Percentiles rank a stretch among this genome's conserved stretches.
Evolutionary conservation across 2,329 filamentous ascomycete genomes (phyloP).

Genomic region (Calonectria multiphialidica): DNA sequence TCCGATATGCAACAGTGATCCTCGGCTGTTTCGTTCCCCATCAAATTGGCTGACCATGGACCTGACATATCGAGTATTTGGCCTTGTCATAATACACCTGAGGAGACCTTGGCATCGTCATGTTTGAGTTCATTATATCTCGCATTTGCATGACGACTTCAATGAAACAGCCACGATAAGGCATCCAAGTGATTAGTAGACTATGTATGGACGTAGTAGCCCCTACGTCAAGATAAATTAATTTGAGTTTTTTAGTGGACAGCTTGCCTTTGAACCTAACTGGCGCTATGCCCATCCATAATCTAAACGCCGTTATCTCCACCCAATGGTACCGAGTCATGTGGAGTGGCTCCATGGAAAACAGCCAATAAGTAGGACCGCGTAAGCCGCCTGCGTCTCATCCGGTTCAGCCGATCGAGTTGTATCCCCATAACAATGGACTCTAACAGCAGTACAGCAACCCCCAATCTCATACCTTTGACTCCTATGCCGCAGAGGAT

Average conservation of each 20-base stretch:
- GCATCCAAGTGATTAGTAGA: too few species aligned
- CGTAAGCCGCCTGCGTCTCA: not conserved
- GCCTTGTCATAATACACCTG: too few species aligned
- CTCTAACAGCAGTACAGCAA: too few species aligned
- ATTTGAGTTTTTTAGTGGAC: not conserved
- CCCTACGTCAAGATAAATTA: not conserved
- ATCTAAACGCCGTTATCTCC: slow-evolving; percentile 5
- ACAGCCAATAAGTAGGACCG: not conserved
- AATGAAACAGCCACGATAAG: too few species aligned
- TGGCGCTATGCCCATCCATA: not conserved
- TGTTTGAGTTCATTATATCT: too few species aligned
- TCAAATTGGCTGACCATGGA: too few species aligned
- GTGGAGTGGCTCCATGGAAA: not conserved
- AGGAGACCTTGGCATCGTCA: too few species aligned
- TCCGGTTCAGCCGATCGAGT: not conserved
- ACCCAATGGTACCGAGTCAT: not conserved
- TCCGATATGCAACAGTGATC: too few species aligned
- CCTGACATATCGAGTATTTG: too few species aligned
- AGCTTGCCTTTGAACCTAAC: not conserved
- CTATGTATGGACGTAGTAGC: not conserved
- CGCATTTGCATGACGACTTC: too few species aligned
- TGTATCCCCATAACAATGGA: not conserved
- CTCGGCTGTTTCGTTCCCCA: too few species aligned
- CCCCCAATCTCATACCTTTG: not conserved
- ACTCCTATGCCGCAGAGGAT: slow-evolving; percentile 1